Conservation (phyloP, 495 filamentous ascomycete genomes). For the Delitschia confertaspora region DNA sequence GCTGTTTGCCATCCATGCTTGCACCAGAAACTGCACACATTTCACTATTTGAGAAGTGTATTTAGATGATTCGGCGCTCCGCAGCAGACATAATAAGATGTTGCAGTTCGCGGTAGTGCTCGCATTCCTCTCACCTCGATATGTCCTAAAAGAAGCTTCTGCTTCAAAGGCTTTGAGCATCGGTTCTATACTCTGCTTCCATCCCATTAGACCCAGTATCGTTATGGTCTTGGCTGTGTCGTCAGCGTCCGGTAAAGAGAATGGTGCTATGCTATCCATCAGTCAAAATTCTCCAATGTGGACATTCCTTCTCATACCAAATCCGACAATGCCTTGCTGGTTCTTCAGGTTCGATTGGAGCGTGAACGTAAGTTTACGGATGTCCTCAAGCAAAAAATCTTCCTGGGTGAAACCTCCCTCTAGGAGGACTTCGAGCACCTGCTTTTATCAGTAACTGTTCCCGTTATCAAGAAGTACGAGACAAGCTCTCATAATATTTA, state of each 20-base stretch:
- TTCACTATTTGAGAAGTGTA: constrained; percentile 22
- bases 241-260: constrained; percentile 40
- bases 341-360: constrained; percentile 12
- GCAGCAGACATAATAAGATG: constrained; percentile 17
- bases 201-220: constrained; percentile 9
- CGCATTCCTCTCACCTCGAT: constrained; percentile 19
- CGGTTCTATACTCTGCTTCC: constrained; percentile 10
- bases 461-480: constrained; percentile 13
- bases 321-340: constrained; percentile 17
- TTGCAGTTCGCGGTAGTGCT: constrained; percentile 21
- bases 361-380: constrained; percentile 11
- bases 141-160: constrained; percentile 18
- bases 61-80: constrained; percentile 5
- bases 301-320: constrained; percentile 1
- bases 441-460: constrained; percentile 1
- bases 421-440: constrained; percentile 14
- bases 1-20: constrained; percentile 12
- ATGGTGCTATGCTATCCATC: constrained; percentile 19
- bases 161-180: constrained; percentile 22
- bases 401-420: constrained; percentile 15
- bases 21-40: constrained; percentile 6
- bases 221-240: constrained; percentile 39
- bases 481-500: constrained; percentile 18
- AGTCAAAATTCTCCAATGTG: not conserved
- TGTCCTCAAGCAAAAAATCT: constrained; percentile 15